These are phyloP conservation scores for Colletotrichum zoysiae DNA, from an alignment of 2,329 filamentous ascomycete genomes.

Conservation along the genomic window DNA sequence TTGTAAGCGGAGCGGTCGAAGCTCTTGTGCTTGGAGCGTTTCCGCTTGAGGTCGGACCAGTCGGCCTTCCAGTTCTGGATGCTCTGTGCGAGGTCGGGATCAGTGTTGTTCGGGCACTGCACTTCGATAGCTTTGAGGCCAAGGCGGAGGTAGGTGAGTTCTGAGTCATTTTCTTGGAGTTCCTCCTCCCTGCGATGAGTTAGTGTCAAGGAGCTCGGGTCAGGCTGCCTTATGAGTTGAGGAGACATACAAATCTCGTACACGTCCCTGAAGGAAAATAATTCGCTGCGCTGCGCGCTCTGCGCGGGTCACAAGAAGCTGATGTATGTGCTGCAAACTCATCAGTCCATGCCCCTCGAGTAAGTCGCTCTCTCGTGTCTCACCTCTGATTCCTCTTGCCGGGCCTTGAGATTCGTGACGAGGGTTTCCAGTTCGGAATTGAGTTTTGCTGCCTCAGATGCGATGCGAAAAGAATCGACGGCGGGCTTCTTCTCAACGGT, in stretches of 20 bases:
- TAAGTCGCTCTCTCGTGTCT: constrained; percentile 43
- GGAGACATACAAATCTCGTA: constrained; percentile 67
- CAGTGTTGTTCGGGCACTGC: constrained; percentile 64
- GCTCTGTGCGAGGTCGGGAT: constrained; percentile 69
- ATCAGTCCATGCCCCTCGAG: constrained; percentile 21
- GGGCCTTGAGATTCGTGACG: constrained; percentile 63
- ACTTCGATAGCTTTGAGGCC: constrained; percentile 73
- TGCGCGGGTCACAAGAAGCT: constrained; percentile 68
- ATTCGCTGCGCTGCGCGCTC: constrained; percentile 70
- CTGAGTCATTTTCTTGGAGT: constrained; percentile 68
- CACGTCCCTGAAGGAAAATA: constrained; percentile 69
- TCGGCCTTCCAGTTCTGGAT: constrained; percentile 73
- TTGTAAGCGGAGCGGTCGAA: constrained; percentile 38
- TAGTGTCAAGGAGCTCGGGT: constrained; percentile 15
- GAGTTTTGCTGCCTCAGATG: constrained; percentile 58
- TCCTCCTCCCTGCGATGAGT: constrained; percentile 63
- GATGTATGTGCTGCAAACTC: constrained; percentile 68
- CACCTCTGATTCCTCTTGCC: constrained; percentile 72
- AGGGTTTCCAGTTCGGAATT: constrained; percentile 64
- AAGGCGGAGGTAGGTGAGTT: constrained; percentile 72
- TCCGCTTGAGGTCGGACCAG: constrained; percentile 65
- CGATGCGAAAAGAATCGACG: constrained; percentile 53
- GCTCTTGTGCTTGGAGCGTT: constrained; percentile 49
- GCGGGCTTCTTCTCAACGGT: constrained; percentile 36
- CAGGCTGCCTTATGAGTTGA: neutral